Conservation (phyloP, 2,329 filamentous ascomycete species). For the Trichophyton simii region DNA sequence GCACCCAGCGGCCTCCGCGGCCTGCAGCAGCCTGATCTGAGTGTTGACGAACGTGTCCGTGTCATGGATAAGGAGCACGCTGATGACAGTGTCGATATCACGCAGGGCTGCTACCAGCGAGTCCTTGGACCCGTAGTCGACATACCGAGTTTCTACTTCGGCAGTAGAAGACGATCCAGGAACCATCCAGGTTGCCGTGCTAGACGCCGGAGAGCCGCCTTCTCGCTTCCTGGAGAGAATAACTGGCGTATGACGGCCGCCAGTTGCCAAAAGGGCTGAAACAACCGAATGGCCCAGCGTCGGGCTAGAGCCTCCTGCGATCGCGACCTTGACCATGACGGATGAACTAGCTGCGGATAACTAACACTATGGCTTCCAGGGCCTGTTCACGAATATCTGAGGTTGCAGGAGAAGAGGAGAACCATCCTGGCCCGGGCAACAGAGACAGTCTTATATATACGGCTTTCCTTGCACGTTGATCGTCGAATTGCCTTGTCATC, state of each 20-base stretch:
- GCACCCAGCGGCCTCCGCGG: constrained; percentile 33
- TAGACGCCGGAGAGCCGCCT: constrained; percentile 7
- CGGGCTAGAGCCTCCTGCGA: constrained; percentile 7
- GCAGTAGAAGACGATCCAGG: constrained; percentile 6
- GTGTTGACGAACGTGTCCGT: constrained; percentile 17
- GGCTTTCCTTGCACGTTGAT: background rate
- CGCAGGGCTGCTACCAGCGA: constrained; percentile 15
- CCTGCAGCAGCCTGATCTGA: constrained; percentile 32
- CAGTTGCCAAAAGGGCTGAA: constrained; percentile 12
- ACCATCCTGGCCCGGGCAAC: background rate
- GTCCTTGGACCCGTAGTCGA: constrained; percentile 19
- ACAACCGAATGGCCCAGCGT: constrained; percentile 8
- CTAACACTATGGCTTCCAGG: background rate
- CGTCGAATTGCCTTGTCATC: background rate
- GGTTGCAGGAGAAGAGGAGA: background rate
- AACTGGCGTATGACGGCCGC: constrained; percentile 17
- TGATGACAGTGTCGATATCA: constrained; percentile 20
- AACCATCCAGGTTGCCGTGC: background rate
- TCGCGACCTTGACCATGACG: constrained; percentile 9
- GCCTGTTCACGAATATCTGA: background rate
- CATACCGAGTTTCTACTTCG: constrained; percentile 16
- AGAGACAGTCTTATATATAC: background rate
- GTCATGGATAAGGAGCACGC: constrained; percentile 16
- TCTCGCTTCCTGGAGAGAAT: constrained; percentile 19
- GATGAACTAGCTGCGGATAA: background rate